Evolutionary conservation across 805 yeast genomes (phyloP).

Genomic region (Pichia eremophila): DNA sequence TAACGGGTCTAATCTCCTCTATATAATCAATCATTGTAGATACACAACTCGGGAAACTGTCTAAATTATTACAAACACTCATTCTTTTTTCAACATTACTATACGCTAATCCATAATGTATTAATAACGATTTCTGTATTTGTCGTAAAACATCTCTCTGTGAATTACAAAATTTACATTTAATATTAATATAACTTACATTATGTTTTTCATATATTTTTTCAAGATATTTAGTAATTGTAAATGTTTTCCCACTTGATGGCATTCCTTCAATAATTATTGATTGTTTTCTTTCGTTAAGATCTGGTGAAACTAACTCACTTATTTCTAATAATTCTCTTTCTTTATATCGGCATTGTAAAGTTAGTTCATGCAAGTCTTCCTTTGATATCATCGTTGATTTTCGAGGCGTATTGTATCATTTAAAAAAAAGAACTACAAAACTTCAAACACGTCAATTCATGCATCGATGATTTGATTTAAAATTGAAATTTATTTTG

Average conservation of each 20-base stretch:
- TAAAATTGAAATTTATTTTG: too few relatives aligned
- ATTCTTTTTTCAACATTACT: slow-evolving; percentile 4
- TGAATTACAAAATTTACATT: slow-evolving; percentile 38
- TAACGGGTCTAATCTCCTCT: slow-evolving; percentile 24
- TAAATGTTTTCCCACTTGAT: slow-evolving; percentile 39
- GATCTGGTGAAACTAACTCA: slow-evolving; percentile 27
- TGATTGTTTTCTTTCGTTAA: slow-evolving; percentile 25
- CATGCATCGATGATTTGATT: too few relatives aligned
- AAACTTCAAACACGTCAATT: too few relatives aligned
- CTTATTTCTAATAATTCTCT: slow-evolving; percentile 29
- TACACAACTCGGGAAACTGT: slow-evolving; percentile 29
- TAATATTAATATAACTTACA: slow-evolving; percentile 25
- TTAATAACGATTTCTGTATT: slow-evolving; percentile 22
- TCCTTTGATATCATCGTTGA: slow-evolving; percentile 3
- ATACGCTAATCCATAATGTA: slow-evolving; percentile 4
- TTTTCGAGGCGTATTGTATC: too few relatives aligned
- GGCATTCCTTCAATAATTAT: slow-evolving; percentile 39
- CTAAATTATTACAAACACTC: slow-evolving; percentile 31
- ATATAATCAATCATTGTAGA: neutral
- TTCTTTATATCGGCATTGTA: slow-evolving; percentile 20
- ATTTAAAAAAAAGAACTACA: too few relatives aligned
- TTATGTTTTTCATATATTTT: slow-evolving; percentile 11
- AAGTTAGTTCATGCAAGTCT: neutral
- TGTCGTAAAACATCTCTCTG: slow-evolving; percentile 32
- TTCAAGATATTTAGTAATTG: slow-evolving; percentile 26